Base-by-base conservation (phyloP, 257 asterid genomes). In the Penstemon barbatus region DNA sequence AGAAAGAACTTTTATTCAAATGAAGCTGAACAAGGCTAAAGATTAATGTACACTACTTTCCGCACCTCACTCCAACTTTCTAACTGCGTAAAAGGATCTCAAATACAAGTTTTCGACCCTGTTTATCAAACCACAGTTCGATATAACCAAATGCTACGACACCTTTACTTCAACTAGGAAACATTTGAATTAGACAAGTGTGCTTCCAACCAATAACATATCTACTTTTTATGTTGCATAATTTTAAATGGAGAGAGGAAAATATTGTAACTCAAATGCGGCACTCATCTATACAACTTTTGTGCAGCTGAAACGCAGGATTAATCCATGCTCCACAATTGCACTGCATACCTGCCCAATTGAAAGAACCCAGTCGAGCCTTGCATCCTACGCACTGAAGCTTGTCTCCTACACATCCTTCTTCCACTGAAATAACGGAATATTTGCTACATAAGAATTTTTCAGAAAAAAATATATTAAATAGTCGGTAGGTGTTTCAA, bases 311-410 rank as follows among this genome's bases (percentile, higher is more conserved):
- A 84, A 92, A 92, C 5, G 98, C 97, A 37, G 97, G 98, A 81
- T 77, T 88, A 37, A 92, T 73, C 97, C 96, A 92, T 11, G 86
- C 75, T 69, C 97, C 97, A 68, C 98, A 92, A 43, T 71, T 92
- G 88, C 98, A 92, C 76, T 88, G 98, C 95, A 92, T 85, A 40
- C 98, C 98, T 49, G 95, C 90, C 97, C 96, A 92, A 54, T 84
- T 86, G 84, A 90, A 92, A 18, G 86, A 80, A 54, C 98, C 98
- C 65, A 92, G 65, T 48, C 95, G 85, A 7, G 94, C 85, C 74
- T 92, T 88, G 84, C 98, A 92, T 50, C 96, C 91, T 43, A 90
- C 71, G 77, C 98, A 92, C 53, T 75, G 85, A 61, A 92, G 89
- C 85, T 85, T 90, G 67, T 88, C 92, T 74, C 67, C 90, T 41